These are phyloP conservation scores for Suillus luteus DNA, from an alignment of 768 basidiomycete genomes.

Conservation along the genomic window DNA sequence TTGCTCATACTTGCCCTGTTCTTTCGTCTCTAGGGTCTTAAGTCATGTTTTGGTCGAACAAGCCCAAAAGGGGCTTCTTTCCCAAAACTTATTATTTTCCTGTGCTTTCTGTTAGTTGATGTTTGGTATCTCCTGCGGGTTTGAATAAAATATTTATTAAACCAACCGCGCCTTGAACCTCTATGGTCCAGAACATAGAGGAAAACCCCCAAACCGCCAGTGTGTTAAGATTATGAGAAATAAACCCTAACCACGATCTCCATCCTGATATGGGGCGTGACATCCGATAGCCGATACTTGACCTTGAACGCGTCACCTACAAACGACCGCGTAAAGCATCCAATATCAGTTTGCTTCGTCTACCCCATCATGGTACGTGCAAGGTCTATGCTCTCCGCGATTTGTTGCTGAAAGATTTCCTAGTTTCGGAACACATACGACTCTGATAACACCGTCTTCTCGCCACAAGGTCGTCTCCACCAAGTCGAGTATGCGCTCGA, in stretches of 20 bases:
- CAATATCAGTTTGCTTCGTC: constrained; percentile 18
- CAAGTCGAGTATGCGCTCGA: constrained; percentile 99
- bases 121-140: too few relatives aligned
- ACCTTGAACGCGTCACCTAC: constrained; percentile 36
- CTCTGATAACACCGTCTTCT: constrained; percentile 97
- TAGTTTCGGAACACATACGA: constrained; percentile 97
- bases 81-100: too few relatives aligned
- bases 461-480: constrained; percentile 94
- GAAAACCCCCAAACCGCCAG: too few relatives aligned
- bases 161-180: too few relatives aligned
- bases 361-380: constrained; percentile 34
- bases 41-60: too few relatives aligned
- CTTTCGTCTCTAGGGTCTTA: too few relatives aligned
- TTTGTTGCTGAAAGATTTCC: constrained; percentile 8
- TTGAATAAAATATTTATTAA: too few relatives aligned
- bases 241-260: constrained; percentile 6
- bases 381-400: not conserved
- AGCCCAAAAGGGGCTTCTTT: too few relatives aligned
- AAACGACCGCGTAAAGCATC: constrained; percentile 9
- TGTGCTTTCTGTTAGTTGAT: too few relatives aligned
- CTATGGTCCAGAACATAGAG: too few relatives aligned
- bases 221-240: too few relatives aligned
- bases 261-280: not conserved
- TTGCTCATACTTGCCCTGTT: too few relatives aligned
- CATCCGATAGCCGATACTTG: constrained; percentile 20